Conservation (phyloP, 2,329 filamentous ascomycete species). For the Trichoderma semiorbis region DNA sequence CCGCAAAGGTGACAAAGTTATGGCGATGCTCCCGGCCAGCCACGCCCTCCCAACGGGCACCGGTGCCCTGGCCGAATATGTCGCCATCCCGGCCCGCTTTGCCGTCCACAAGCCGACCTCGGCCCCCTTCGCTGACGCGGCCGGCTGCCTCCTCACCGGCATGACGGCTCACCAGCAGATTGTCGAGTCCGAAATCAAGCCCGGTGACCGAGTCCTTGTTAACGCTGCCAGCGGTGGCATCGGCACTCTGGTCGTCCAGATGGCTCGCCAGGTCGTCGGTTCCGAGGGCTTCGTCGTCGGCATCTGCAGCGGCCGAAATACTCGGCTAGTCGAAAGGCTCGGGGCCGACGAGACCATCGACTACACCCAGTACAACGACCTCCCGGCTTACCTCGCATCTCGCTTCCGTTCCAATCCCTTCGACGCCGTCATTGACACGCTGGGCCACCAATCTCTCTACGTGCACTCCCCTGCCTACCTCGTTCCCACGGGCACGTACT, state of each 20-base stretch:
- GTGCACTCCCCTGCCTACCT: constrained; percentile 38
- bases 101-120: constrained; percentile 32
- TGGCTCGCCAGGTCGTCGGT: constrained; percentile 38
- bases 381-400: constrained; percentile 35
- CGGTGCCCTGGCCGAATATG: constrained; percentile 40
- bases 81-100: constrained; percentile 35
- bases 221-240: constrained; percentile 52
- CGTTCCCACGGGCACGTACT: constrained; percentile 35
- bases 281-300: constrained; percentile 42
- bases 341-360: constrained; percentile 51
- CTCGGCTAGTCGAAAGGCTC: constrained; percentile 41
- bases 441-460: constrained; percentile 48
- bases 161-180: constrained; percentile 40
- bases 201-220: constrained; percentile 42
- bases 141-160: constrained; percentile 38
- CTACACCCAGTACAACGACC: constrained; percentile 35
- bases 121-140: constrained; percentile 32
- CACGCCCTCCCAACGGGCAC: constrained; percentile 33
- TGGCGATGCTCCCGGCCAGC: constrained; percentile 37
- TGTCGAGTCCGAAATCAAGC: constrained; percentile 35
- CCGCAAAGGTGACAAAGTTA: constrained; percentile 32
- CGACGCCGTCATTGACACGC: constrained; percentile 48
- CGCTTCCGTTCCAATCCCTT: constrained; percentile 33
- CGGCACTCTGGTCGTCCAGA: constrained; percentile 45
- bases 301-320: constrained; percentile 47